Base-by-base conservation (phyloP, 352 stramenopile species). In the Globisporangium radiosum region DNA sequence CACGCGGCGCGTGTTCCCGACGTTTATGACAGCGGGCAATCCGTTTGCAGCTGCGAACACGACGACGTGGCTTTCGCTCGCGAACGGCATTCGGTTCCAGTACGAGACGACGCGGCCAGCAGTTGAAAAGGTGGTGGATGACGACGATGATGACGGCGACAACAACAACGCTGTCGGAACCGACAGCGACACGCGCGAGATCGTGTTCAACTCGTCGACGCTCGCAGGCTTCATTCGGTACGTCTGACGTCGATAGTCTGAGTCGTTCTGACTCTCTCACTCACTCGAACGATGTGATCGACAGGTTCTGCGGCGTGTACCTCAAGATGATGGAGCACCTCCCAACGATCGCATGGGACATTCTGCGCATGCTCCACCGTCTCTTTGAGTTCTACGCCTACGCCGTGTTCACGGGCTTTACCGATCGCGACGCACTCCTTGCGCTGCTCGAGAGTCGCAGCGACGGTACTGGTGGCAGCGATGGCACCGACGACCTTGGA, bases 251-350 rank as follows among this genome's bases (percentile, higher is more conserved):
- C 1, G 40, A 14, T 44, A 44, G 11, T 7, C 40, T 15, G 7
- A 0, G 44, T 42, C 44, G n/a, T 1, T 42, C 14, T 42, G 17
- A 54, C 11, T 47, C 9, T 6, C 7, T 4, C 10, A 9, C 10
- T 1, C 19, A 37, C 25, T 17, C 15, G 19, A 10, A 25, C 19
- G 25, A 54, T 42, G 10, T 55, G 5, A 4, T 5, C 15, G 8
- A 17, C 60, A 92, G 85, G 0, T 73, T 94, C 38, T 91, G 80
- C 38, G 85, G 85, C 42, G 72, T 91, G 9, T 92, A 95, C 52
- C 55, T 95, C 49, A 95, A 95, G 70, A 90, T 93, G 72, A 93
- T 95, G 83, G 70, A 92, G 56, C 70, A 92, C 37, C 56, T 95
- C 48, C 83, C 83, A 11, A 72, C 87, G 39, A 76, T 90, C 36